These are phyloP conservation scores for Senna siamea DNA, from an alignment of 306 rosid genomes.

Conservation along the genomic window DNA sequence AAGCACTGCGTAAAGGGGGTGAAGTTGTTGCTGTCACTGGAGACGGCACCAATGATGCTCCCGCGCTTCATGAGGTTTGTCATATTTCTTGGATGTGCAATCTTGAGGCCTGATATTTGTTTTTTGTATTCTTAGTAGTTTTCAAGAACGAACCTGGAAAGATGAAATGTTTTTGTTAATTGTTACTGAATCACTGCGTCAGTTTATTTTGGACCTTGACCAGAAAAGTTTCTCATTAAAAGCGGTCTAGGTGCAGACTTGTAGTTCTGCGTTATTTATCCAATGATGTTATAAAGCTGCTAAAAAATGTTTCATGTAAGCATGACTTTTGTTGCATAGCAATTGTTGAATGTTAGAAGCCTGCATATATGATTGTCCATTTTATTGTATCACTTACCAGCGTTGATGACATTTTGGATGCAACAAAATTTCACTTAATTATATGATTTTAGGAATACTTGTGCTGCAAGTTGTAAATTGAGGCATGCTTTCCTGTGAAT, in stretches of 20 bases:
- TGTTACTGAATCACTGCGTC: slow-evolving; percentile 22
- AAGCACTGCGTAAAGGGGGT: slow-evolving; percentile 90
- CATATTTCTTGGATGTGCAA: slow-evolving; percentile 42
- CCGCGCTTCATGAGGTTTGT: slow-evolving; percentile 97
- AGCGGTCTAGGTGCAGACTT: slow-evolving; percentile 26
- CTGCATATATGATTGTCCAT: slow-evolving; percentile 31
- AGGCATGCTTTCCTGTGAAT: slow-evolving; percentile 20
- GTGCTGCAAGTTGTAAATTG: background rate
- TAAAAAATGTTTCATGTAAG: slow-evolving; percentile 20
- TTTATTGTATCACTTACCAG: slow-evolving; percentile 20
- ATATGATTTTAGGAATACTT: slow-evolving; percentile 17
- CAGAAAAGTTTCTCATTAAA: slow-evolving; percentile 21
- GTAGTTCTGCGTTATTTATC: slow-evolving; percentile 27
- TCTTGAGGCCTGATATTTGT: background rate
- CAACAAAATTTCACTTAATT: slow-evolving; percentile 22
- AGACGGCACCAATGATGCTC: slow-evolving; percentile 99
- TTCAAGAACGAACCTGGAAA: slow-evolving; percentile 22
- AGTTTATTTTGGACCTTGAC: slow-evolving; percentile 11
- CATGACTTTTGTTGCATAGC: slow-evolving; percentile 23
- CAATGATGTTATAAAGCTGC: slow-evolving; percentile 1
- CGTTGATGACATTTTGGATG: slow-evolving; percentile 21
- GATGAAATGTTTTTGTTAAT: slow-evolving; percentile 3
- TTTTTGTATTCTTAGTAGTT: background rate
- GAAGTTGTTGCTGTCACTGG: slow-evolving; percentile 99
- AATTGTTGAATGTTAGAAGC: slow-evolving; percentile 28